Evolutionary conservation across 164 flowering plant species (phyloP).

Genomic region (Piper longum): DNA sequence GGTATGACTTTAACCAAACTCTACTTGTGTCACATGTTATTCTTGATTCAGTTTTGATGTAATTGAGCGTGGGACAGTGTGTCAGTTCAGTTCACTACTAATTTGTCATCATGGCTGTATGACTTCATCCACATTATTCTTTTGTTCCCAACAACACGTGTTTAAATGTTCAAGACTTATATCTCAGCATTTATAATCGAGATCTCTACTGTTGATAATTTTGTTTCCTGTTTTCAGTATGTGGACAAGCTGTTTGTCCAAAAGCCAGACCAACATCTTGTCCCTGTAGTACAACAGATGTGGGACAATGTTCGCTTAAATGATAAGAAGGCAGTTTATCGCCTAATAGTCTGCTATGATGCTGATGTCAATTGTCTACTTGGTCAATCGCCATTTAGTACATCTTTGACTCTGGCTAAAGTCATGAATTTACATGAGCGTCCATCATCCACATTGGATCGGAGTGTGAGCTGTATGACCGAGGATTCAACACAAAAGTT

Average conservation of each 20-base stretch:
- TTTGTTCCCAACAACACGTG: too few relatives aligned
- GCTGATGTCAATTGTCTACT: slow-evolving; percentile 51
- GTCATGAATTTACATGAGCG: slow-evolving; percentile 61
- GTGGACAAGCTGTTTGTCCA: slow-evolving; percentile 58
- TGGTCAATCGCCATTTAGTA: slow-evolving; percentile 25
- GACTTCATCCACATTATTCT: too few relatives aligned
- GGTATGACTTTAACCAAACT: slow-evolving; percentile 23
- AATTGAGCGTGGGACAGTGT: too few relatives aligned
- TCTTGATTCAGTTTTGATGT: neutral
- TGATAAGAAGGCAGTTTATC: slow-evolving; percentile 71
- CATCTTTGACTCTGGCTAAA: slow-evolving; percentile 31
- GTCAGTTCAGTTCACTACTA: too few relatives aligned
- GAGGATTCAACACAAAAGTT: slow-evolving; percentile 18
- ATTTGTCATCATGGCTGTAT: too few relatives aligned
- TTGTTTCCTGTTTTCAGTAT: slow-evolving; percentile 35
- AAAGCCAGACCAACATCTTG: slow-evolving; percentile 24
- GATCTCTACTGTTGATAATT: neutral
- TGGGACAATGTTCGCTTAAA: slow-evolving; percentile 62
- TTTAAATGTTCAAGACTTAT: too few relatives aligned
- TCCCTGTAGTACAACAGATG: slow-evolving; percentile 43
- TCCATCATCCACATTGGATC: slow-evolving; percentile 12
- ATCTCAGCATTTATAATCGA: neutral
- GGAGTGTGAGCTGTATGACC: slow-evolving; percentile 15
- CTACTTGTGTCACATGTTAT: neutral
- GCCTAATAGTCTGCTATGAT: slow-evolving; percentile 43